phyloP scores from a whole-genome alignment of 805 yeast species.

The Hanseniaspora meyeri region DNA sequence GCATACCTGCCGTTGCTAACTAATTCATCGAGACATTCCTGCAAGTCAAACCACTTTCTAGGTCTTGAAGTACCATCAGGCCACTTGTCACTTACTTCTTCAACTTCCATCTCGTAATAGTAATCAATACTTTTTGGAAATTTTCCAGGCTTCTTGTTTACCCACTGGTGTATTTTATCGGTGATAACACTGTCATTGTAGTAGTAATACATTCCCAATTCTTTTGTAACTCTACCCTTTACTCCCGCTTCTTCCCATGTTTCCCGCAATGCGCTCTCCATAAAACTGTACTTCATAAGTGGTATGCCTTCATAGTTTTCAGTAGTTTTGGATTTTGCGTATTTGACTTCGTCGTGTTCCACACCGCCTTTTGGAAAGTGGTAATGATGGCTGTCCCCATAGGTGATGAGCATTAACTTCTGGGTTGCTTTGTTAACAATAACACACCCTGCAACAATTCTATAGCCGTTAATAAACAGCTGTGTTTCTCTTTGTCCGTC shows the following conservation, averaged over 20 bases:
- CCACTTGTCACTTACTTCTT: constrained; percentile 46
- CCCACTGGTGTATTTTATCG: constrained; percentile 23
- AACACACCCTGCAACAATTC: constrained; percentile 89
- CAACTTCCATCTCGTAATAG: constrained; percentile 65
- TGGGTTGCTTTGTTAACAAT: constrained; percentile 46
- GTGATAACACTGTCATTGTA: constrained; percentile 35
- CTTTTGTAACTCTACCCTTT: constrained; percentile 44
- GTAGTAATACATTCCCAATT: constrained; percentile 60
- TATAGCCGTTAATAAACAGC: constrained; percentile 30
- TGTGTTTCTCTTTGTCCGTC: constrained; percentile 5
- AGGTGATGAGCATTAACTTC: constrained; percentile 64
- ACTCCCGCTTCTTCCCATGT: constrained; percentile 98
- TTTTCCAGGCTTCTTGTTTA: constrained; percentile 22
- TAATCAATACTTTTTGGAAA: constrained; percentile 76
- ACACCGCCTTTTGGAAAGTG: constrained; percentile 94
- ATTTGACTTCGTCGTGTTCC: constrained; percentile 57
- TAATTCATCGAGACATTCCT: constrained; percentile 18
- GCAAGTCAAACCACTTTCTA: constrained; percentile 45
- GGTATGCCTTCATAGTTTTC: constrained; percentile 1
- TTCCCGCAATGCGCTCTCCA: constrained; percentile 61
- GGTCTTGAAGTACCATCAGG: constrained; percentile 59
- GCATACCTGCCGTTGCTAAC: constrained; percentile 28
- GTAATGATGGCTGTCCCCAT: constrained; percentile 47
- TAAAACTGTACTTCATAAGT: constrained; percentile 21
- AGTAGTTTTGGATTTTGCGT: neutral